Evolutionary conservation across 306 rosid genomes (phyloP), one percentile per base, ranked within the genome.

Genomic region (Canavalia ensiformis): DNA sequence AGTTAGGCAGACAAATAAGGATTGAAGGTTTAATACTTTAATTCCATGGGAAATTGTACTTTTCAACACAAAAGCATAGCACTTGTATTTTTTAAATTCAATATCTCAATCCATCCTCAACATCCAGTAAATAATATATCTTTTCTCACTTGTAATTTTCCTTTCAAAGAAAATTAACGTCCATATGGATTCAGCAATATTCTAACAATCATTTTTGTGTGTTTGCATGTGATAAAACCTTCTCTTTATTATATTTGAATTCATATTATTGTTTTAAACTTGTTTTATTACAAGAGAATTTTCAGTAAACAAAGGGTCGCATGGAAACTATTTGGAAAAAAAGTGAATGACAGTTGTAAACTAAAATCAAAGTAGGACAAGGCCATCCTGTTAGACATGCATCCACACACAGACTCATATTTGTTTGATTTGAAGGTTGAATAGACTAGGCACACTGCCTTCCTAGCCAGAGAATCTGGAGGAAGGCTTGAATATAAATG

Each of bases 371-470:
- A 39, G 37, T 18, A 37, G 65, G 49, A 54, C 18, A 25, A 35
- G 31, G 37, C 31, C 31, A 70, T 31, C 30, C 12, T 70, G 30
- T 33, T 33, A 71, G 37, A 72, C 35, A 35, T 72, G 37, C 56
- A 72, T 18, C 18, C 58, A 70, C 59, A 12, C 13, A 69, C 1
- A 66, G 37, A 57, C 64, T 57, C 56, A 10, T 4, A 45, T 6
- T 57, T 2, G 63, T 57, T 57, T 57, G 31, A 29, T 8, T 57
- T 34, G 62, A 71, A 33, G 76, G 63, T 71, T 71, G n/a, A 71
- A 34, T 49, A 52, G 13, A 51, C 6, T 37, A 37, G 13, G 54
- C 25, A 7, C 35, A 51, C 8, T 52, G 50, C 77, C 13, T 72
- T 55, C 65, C 64, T 54, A 52, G 42, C 35, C 0, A 12, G 46